Conservation (phyloP, 140 eudicot genomes). For the Stevia rebaudiana region DNA sequence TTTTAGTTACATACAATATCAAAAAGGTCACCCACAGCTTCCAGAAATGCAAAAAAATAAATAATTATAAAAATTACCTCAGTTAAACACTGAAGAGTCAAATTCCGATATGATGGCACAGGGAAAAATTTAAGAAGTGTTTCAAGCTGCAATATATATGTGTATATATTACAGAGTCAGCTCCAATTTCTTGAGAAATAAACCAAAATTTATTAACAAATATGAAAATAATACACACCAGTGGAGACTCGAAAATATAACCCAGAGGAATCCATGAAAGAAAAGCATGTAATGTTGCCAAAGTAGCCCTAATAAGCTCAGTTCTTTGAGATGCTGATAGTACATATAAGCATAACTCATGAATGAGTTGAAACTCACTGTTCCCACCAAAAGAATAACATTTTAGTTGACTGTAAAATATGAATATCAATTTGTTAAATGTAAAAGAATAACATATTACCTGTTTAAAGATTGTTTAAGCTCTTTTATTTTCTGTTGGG, state of each 20-base stretch:
- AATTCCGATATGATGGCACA: slow-evolving; percentile 72
- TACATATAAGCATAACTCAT: slow-evolving; percentile 93
- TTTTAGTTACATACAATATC: neutral
- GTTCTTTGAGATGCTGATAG: slow-evolving; percentile 96
- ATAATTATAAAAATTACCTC: slow-evolving; percentile 48
- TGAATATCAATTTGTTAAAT: neutral
- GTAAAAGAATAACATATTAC: slow-evolving; percentile 20
- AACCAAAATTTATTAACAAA: neutral
- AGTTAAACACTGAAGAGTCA: slow-evolving; percentile 85
- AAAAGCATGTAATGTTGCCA: slow-evolving; percentile 95
- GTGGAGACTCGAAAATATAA: slow-evolving; percentile 87
- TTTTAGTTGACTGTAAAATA: slow-evolving; percentile 12
- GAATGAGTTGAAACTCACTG: slow-evolving; percentile 99
- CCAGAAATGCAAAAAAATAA: neutral
- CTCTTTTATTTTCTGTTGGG: slow-evolving; percentile 95
- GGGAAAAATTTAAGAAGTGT: slow-evolving; percentile 85
- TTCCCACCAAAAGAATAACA: slow-evolving; percentile 2
- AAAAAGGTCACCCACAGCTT: neutral
- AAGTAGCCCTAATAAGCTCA: slow-evolving; percentile 88
- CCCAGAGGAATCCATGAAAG: slow-evolving; percentile 99
- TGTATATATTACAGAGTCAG: slow-evolving; percentile 4
- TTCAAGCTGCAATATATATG: slow-evolving; percentile 56
- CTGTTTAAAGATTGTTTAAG: slow-evolving; percentile 91
- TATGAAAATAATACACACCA: slow-evolving; percentile 50
- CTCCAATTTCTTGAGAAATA: slow-evolving; percentile 5